phyloP scores from a whole-genome alignment of 192 early-diverging fungal species.

The Gryganskiella cystojenkinii region DNA sequence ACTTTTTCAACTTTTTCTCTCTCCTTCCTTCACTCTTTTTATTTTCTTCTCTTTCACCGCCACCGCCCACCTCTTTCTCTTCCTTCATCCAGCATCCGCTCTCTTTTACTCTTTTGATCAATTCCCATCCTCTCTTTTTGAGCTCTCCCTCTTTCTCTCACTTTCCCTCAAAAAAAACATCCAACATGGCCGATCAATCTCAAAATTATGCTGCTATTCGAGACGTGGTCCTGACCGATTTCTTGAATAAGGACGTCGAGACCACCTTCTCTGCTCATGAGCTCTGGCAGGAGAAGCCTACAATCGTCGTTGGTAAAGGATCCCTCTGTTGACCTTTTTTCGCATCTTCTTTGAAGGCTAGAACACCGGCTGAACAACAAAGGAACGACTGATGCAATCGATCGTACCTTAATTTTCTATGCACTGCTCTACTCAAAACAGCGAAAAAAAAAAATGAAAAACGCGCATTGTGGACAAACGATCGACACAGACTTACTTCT shows the following conservation, averaged over 20 bases:
- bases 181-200: slow-evolving; percentile 3
- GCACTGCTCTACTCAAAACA: background rate
- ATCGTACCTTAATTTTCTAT: background rate
- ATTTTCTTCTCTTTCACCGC: background rate
- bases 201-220: slow-evolving; percentile 33
- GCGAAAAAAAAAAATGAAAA: background rate
- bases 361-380: too few relatives aligned
- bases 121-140: background rate
- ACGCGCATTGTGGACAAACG: too few relatives aligned
- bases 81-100: background rate
- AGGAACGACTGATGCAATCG: too few relatives aligned
- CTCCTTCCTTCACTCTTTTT: background rate
- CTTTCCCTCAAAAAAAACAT: background rate
- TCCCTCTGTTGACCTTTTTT: too few relatives aligned
- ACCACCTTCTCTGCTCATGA: slow-evolving; percentile 32
- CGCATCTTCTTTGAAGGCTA: too few relatives aligned
- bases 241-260: slow-evolving; percentile 23
- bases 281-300: slow-evolving; percentile 45
- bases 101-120: background rate
- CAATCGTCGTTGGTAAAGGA: slow-evolving; percentile 34
- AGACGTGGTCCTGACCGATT: slow-evolving; percentile 45
- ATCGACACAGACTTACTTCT: too few relatives aligned
- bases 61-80: background rate
- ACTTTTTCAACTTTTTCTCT: background rate
- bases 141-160: background rate